phyloP scores from a whole-genome alignment of 371 early-diverging fungal genomes.

The Mortierella sp. region DNA sequence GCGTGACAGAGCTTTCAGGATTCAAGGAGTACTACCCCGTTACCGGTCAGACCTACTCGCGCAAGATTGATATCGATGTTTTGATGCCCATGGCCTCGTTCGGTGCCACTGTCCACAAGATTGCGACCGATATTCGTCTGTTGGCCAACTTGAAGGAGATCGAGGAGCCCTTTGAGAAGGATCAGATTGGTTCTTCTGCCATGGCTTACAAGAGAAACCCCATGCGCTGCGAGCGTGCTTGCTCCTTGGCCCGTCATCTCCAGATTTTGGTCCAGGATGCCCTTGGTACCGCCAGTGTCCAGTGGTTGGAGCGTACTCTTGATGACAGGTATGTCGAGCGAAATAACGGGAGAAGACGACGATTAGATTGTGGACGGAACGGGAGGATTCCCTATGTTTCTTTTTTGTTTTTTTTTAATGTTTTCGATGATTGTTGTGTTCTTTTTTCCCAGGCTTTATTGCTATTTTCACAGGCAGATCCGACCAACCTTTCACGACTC shows the following conservation, averaged over 20 bases:
- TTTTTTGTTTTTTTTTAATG: neutral
- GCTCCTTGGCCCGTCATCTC: conserved; percentile 96
- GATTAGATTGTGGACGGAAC: neutral
- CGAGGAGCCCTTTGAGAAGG: conserved; percentile 99
- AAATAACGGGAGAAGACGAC: neutral
- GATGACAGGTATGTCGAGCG: conserved; percentile 79
- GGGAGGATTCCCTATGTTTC: neutral
- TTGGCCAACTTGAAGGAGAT: conserved; percentile 97
- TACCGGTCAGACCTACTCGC: conserved; percentile 98
- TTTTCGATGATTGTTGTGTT: neutral
- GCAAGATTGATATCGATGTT: conserved; percentile 97
- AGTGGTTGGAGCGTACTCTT: conserved; percentile 98
- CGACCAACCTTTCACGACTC: neutral
- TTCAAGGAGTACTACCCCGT: conserved; percentile 91
- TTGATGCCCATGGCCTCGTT: conserved; percentile 91
- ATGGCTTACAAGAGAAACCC: conserved; percentile 99
- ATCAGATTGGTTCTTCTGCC: conserved; percentile 98
- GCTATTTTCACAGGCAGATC: conserved; percentile 8
- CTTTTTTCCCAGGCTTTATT: neutral
- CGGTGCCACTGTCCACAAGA: conserved; percentile 97
- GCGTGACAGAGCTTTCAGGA: conserved; percentile 92
- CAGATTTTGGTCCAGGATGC: conserved; percentile 94
- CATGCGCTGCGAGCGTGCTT: conserved; percentile 98
- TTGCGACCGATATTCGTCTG: conserved; percentile 97
- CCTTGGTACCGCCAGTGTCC: conserved; percentile 91